These are phyloP conservation scores for Durusdinium trenchii DNA, from an alignment of 73 alveolate species.

Conservation along the genomic window DNA sequence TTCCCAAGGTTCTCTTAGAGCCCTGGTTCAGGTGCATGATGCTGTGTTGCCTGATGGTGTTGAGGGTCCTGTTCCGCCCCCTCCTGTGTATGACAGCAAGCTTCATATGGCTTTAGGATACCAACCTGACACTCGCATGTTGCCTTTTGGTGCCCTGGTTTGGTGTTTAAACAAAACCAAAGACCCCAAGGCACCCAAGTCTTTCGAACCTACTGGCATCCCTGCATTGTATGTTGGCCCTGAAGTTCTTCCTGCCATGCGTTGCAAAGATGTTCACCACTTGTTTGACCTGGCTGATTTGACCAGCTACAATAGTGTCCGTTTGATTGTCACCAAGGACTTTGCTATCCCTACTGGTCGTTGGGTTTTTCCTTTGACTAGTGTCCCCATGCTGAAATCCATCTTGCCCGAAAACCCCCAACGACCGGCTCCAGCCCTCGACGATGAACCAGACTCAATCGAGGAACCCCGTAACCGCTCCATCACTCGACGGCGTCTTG, in stretches of 20 bases:
- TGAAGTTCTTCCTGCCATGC: slow-evolving; percentile 1
- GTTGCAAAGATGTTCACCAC: slow-evolving; percentile 1
- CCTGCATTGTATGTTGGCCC: not conserved
- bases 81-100: not conserved
- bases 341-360: not conserved
- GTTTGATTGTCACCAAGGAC: not conserved
- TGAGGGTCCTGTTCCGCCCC: not conserved
- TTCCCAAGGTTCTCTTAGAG: not conserved
- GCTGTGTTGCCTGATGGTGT: not conserved
- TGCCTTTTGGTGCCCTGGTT: not conserved
- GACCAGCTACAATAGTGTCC: not conserved
- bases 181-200: not conserved
- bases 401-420: no score
- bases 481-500: not conserved
- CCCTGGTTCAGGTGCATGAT: not conserved
- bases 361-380: not conserved
- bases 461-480: slow-evolving; percentile 11
- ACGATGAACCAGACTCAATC: no score
- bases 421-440: no score
- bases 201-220: not conserved
- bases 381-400: not conserved
- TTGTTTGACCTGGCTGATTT: not conserved
- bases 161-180: not conserved
- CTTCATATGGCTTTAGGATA: not conserved
- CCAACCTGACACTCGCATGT: not conserved